Conservation (phyloP, 192 early-diverging fungal genomes). For the Backusella psychrophila region DNA sequence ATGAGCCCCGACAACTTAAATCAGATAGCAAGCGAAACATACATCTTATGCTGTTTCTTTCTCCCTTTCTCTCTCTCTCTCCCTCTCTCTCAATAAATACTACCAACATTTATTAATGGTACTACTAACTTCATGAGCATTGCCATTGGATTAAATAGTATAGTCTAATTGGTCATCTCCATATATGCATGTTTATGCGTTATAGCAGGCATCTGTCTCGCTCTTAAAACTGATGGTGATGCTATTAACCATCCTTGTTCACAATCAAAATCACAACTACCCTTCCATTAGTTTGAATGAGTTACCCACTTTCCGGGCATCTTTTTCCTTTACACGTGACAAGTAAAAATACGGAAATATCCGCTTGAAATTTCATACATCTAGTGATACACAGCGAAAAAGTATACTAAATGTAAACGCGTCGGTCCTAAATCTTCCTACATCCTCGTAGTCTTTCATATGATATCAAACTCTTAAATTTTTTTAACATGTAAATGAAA, state of each 20-base stretch:
- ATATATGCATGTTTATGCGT: neutral
- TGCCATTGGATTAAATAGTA: neutral
- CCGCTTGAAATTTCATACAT: constrained; percentile 3
- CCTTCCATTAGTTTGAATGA: neutral
- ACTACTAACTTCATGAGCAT: neutral
- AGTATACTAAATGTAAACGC: neutral
- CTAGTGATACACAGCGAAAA: neutral
- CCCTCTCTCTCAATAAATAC: neutral
- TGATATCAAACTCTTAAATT: constrained; percentile 5
- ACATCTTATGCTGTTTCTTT: neutral
- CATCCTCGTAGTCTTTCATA: neutral
- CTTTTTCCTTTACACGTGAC: neutral
- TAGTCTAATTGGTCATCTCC: neutral
- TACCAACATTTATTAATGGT: neutral
- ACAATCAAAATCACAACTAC: neutral
- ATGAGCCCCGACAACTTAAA: neutral
- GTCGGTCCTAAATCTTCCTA: neutral
- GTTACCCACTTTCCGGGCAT: neutral
- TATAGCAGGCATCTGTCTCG: neutral
- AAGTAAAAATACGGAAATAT: neutral
- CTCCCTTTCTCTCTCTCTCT: neutral
- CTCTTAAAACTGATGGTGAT: neutral
- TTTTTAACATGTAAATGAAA: neutral
- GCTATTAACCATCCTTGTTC: neutral
- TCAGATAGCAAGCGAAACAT: neutral